Conservation (phyloP, 352 stramenopile genomes). For the Globisporangium acanthophoron region DNA sequence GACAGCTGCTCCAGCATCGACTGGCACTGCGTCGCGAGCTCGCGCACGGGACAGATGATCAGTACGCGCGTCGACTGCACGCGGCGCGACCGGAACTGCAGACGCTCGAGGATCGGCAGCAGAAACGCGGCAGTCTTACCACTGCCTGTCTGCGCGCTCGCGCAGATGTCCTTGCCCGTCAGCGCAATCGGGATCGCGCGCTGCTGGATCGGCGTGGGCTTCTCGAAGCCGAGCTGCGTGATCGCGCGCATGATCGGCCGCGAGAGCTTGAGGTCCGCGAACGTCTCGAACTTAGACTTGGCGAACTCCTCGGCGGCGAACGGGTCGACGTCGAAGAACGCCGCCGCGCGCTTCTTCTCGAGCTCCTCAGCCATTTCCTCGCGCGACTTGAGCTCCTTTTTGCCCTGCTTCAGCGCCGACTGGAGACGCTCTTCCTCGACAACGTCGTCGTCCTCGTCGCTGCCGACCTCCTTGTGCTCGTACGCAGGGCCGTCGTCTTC, state of each 20-base stretch:
- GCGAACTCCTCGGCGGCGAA: conserved; percentile 72
- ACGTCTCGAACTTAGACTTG: conserved; percentile 88
- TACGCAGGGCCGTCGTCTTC: conserved; percentile 18
- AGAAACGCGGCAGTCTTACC: conserved; percentile 99
- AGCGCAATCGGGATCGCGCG: conserved; percentile 93
- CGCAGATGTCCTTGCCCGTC: conserved; percentile 96
- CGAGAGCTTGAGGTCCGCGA: conserved; percentile 96
- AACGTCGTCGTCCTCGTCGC: conserved; percentile 57
- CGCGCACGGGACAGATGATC: conserved; percentile 96
- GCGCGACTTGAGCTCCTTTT: conserved; percentile 40
- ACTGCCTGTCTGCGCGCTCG: conserved; percentile 94
- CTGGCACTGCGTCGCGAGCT: conserved; percentile 95
- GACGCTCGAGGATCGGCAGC: conserved; percentile 95
- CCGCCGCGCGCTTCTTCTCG: conserved; percentile 75
- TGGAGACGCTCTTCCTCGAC: conserved; percentile 74
- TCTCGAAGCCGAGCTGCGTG: conserved; percentile 95
- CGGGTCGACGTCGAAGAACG: conserved; percentile 80
- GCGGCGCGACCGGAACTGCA: conserved; percentile 90
- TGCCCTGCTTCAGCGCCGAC: conserved; percentile 50
- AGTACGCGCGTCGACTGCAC: conserved; percentile 91
- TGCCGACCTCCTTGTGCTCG: conserved; percentile 30
- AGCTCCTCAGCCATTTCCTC: conserved; percentile 66
- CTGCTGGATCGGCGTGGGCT: conserved; percentile 93
- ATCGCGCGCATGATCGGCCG: conserved; percentile 95
- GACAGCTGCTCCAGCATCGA: conserved; percentile 94